A percentile compares a stretch with the other conserved stretches of the same genome.
phyloP scores from a whole-genome alignment of 306 rosid genomes.

The Acacia acuminata region DNA sequence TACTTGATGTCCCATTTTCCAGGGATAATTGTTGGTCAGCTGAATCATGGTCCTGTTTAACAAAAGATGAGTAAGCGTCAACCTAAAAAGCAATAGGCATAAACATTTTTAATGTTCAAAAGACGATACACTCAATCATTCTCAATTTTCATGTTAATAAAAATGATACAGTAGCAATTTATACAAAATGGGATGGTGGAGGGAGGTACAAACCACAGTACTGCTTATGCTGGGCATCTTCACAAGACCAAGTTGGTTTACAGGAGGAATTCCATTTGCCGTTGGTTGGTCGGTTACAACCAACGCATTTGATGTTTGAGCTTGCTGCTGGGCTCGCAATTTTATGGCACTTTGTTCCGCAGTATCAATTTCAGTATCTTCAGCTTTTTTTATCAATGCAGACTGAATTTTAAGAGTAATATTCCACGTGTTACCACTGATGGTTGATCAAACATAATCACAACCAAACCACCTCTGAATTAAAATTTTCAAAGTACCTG shows the following conservation, averaged over 20 bases:
- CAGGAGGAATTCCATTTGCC: slow-evolving; percentile 65
- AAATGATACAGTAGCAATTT: neutral
- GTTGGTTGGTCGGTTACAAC: slow-evolving; percentile 83
- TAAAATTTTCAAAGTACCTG: slow-evolving; percentile 62
- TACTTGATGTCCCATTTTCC: slow-evolving; percentile 73
- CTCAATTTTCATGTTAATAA: slow-evolving; percentile 13
- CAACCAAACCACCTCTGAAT: slow-evolving; percentile 27
- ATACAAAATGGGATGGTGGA: neutral
- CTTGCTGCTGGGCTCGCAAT: slow-evolving; percentile 80
- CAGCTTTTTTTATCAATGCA: slow-evolving; percentile 91
- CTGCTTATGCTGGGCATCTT: slow-evolving; percentile 73
- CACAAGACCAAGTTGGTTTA: slow-evolving; percentile 71
- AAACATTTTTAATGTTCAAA: slow-evolving; percentile 4
- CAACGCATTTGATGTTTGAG: slow-evolving; percentile 83
- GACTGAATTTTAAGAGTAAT: slow-evolving; percentile 58
- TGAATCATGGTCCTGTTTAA: slow-evolving; percentile 65
- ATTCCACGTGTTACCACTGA: slow-evolving; percentile 14
- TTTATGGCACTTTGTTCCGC: slow-evolving; percentile 96
- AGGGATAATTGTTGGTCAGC: slow-evolving; percentile 50
- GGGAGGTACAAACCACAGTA: slow-evolving; percentile 51
- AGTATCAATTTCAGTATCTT: slow-evolving; percentile 88
- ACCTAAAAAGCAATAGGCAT: neutral
- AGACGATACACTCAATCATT: slow-evolving; percentile 1
- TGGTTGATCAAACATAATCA: slow-evolving; percentile 30
- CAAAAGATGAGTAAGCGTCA: slow-evolving; percentile 28